Conservation (phyloP, 352 stramenopile species). For the Phytophthora agathidicida region DNA sequence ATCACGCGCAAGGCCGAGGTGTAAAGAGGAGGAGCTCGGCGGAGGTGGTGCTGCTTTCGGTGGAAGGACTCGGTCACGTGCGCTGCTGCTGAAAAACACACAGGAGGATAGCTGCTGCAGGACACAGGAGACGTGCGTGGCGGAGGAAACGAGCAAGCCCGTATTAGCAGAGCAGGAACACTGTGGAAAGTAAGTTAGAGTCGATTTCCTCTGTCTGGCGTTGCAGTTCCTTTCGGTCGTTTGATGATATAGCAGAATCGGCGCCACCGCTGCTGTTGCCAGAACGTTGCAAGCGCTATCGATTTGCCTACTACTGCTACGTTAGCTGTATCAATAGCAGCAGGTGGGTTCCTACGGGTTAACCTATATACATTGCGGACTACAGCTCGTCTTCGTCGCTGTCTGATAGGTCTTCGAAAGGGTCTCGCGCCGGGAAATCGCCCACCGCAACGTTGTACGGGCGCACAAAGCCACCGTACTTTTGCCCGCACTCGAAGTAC, state of each 20-base stretch:
- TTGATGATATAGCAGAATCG: slow-evolving; percentile 6
- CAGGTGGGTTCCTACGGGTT: neutral
- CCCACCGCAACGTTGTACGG: slow-evolving; percentile 94
- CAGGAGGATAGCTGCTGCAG: no score
- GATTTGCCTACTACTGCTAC: no score
- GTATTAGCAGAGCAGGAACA: slow-evolving; percentile 36
- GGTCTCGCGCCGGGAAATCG: slow-evolving; percentile 92
- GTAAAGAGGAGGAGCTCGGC: slow-evolving; percentile 44
- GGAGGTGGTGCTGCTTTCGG: slow-evolving; percentile 5
- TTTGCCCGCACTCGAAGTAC: slow-evolving; percentile 93
- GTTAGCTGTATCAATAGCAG: no score
- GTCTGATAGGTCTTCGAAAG: slow-evolving; percentile 77
- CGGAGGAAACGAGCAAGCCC: neutral
- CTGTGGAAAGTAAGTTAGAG: slow-evolving; percentile 61
- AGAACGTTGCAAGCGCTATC: no score
- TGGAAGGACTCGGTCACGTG: neutral
- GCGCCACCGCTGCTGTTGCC: neutral
- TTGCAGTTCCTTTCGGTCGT: slow-evolving; percentile 22
- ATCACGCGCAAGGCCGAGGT: slow-evolving; percentile 88
- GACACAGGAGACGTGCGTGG: neutral
- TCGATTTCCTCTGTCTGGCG: slow-evolving; percentile 33
- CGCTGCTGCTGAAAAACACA: no score
- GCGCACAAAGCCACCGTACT: slow-evolving; percentile 95
- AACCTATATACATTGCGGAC: neutral
- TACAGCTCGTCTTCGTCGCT: slow-evolving; percentile 85